A percentile compares a stretch with the other conserved stretches of the same genome.
Evolutionary conservation across 164 flowering plant species (phyloP).

Genomic region (Umbellularia californica): DNA sequence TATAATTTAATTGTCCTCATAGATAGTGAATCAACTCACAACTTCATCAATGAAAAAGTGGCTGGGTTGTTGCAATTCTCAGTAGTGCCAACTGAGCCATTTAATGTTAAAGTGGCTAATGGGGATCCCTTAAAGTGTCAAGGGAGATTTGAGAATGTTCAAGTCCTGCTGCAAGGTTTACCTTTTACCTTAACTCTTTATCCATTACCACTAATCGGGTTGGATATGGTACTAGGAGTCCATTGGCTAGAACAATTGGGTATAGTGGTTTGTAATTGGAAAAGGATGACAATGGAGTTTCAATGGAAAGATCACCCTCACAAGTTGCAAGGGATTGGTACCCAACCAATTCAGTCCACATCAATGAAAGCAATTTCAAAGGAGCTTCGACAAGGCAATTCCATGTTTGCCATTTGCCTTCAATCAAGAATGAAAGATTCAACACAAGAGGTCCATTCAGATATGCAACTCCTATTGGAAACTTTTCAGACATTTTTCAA

Average conservation of each 20-base stretch:
- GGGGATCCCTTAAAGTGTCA: neutral
- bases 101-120: neutral
- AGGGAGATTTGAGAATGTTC: neutral
- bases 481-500: neutral
- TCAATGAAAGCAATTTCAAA: neutral
- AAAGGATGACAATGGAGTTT: neutral
- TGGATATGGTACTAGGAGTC: neutral
- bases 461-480: neutral
- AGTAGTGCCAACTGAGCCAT: neutral
- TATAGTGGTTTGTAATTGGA: neutral
- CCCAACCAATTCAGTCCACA: neutral
- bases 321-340: neutral
- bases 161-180: neutral
- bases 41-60: neutral
- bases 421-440: neutral
- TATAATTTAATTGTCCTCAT: neutral
- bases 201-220: neutral
- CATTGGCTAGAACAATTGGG: too few relatives aligned
- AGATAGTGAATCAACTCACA: neutral
- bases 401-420: conserved; percentile 6
- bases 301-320: neutral
- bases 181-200: neutral
- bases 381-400: neutral
- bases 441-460: neutral
- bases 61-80: neutral